A percentile compares a stretch with the other conserved stretches of the same genome.
These are phyloP conservation scores for Rhodotorula sp. DNA, from an alignment of 1,284 basidiomycete genomes.

Conservation along the genomic window DNA sequence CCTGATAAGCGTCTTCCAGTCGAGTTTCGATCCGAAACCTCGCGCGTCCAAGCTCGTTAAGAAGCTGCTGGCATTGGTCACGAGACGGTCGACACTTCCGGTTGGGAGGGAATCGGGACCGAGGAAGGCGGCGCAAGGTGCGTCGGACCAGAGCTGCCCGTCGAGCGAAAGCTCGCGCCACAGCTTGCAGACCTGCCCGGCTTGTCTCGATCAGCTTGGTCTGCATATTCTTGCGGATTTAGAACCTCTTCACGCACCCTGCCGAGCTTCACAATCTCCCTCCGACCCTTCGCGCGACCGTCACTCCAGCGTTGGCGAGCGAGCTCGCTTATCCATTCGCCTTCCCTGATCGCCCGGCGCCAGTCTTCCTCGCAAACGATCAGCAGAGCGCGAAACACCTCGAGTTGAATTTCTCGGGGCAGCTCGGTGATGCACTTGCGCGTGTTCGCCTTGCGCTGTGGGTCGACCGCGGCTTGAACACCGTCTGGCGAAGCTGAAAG, in stretches of 20 bases:
- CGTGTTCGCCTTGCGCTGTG: background rate
- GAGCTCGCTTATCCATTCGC: slow-evolving; percentile 13
- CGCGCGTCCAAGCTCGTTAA: slow-evolving; percentile 63
- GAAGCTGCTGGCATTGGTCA: slow-evolving; percentile 61
- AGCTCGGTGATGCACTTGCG: slow-evolving; percentile 53
- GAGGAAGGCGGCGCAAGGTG: slow-evolving; percentile 60
- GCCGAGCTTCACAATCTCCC: slow-evolving; percentile 72
- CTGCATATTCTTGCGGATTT: slow-evolving; percentile 10
- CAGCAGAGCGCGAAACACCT: slow-evolving; percentile 56
- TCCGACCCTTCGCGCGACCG: slow-evolving; percentile 12
- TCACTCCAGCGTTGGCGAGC: slow-evolving; percentile 25
- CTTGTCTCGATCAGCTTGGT: background rate
- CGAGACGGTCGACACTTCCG: slow-evolving; percentile 54
- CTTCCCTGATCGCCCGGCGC: slow-evolving; percentile 5
- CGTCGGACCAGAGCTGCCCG: slow-evolving; percentile 75
- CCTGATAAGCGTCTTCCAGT: background rate
- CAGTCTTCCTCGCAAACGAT: slow-evolving; percentile 54
- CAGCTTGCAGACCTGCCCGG: slow-evolving; percentile 67
- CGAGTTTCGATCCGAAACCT: slow-evolving; percentile 52
- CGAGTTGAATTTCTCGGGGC: slow-evolving; percentile 69
- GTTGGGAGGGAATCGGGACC: slow-evolving; percentile 51
- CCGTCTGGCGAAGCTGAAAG: background rate
- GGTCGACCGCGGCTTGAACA: background rate
- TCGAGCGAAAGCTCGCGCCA: slow-evolving; percentile 80
- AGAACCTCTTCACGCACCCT: slow-evolving; percentile 59